phyloP scores from a whole-genome alignment of 2,329 filamentous ascomycete genomes.

The Colletotrichum sp. region DNA sequence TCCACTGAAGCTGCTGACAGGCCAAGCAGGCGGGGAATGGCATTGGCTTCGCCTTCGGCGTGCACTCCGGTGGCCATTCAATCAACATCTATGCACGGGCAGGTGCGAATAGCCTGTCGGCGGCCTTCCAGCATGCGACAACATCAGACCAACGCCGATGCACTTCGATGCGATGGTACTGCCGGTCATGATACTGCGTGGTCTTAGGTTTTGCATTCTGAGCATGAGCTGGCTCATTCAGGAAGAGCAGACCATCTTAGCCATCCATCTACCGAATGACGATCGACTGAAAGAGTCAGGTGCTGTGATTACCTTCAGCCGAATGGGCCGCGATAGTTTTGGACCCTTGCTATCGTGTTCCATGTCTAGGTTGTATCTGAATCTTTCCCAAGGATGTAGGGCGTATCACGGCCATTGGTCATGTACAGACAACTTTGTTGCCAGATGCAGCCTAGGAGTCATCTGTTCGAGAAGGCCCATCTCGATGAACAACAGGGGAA shows the following conservation, averaged over 20 bases:
- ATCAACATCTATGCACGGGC: not conserved
- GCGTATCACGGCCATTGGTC: not conserved
- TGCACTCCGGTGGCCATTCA: not conserved
- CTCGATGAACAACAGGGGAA: not conserved
- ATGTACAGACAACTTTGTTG: not conserved
- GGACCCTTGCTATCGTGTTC: not conserved
- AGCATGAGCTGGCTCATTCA: not conserved
- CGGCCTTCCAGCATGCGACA: not conserved
- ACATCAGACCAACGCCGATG: not conserved
- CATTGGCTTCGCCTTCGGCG: not conserved
- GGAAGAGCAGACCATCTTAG: not conserved
- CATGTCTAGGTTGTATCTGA: not conserved
- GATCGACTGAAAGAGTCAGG: conserved; percentile 10
- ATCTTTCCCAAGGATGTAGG: not conserved
- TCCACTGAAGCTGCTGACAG: not conserved
- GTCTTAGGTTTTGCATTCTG: not conserved
- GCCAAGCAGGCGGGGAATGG: not conserved
- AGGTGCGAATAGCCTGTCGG: not conserved
- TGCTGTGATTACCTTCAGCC: not conserved
- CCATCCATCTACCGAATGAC: not conserved
- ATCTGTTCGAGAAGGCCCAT: not conserved
- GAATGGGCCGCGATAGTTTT: conserved; percentile 5
- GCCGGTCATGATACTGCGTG: not conserved
- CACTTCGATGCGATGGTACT: not conserved
- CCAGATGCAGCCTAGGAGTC: not conserved